These are phyloP conservation scores for Sclerotinia trifoliorum DNA, from an alignment of 2,329 filamentous ascomycete genomes.

Conservation along the genomic window DNA sequence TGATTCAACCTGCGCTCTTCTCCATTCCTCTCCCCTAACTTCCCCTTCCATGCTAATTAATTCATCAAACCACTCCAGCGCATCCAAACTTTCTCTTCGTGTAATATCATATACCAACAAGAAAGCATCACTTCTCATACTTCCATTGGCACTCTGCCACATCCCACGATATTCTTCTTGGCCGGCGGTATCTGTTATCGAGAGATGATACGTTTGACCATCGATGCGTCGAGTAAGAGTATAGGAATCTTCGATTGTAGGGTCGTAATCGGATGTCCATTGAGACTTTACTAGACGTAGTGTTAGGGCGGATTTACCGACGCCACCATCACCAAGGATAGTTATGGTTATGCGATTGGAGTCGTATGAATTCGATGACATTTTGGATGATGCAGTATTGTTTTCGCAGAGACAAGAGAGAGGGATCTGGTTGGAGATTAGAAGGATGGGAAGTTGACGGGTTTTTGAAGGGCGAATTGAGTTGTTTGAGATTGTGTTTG, in stretches of 20 bases:
- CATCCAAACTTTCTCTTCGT: slow-evolving; percentile 62
- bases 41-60: slow-evolving; percentile 66
- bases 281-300: slow-evolving; percentile 76
- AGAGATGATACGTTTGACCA: slow-evolving; percentile 72
- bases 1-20: background rate
- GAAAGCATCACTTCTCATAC: slow-evolving; percentile 78
- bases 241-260: slow-evolving; percentile 82
- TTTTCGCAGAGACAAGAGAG: too few species aligned
- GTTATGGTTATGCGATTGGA: slow-evolving; percentile 63
- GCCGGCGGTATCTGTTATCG: slow-evolving; percentile 80
- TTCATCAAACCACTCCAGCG: slow-evolving; percentile 75
- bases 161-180: slow-evolving; percentile 87
- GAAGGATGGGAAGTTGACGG: background rate
- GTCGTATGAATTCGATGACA: background rate
- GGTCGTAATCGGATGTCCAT: slow-evolving; percentile 83
- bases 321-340: slow-evolving; percentile 83
- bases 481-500: slow-evolving; percentile 5
- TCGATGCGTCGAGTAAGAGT: slow-evolving; percentile 77
- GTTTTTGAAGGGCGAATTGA: background rate
- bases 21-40: slow-evolving; percentile 9
- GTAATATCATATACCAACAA: slow-evolving; percentile 89
- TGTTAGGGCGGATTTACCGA: slow-evolving; percentile 82
- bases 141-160: slow-evolving; percentile 64
- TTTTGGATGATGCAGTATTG: background rate
- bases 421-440: background rate